phyloP scores from a whole-genome alignment of 2,329 filamentous ascomycete species.

The Huntiella abstrusa region DNA sequence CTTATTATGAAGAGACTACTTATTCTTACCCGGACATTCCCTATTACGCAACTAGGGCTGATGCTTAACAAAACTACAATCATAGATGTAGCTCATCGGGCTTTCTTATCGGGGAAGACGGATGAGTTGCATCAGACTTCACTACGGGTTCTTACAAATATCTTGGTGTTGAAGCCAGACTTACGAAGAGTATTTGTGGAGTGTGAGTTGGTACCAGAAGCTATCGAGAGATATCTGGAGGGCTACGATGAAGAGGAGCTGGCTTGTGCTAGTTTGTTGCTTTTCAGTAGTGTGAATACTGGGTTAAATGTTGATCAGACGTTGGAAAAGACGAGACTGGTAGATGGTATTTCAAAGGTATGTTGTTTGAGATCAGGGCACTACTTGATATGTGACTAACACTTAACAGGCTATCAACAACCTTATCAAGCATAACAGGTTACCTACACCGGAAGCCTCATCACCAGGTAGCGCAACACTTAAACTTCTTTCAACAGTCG shows the following conservation, averaged over 20 bases:
- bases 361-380: background rate
- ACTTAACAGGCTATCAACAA: conserved; percentile 10
- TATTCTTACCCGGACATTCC: conserved; percentile 9
- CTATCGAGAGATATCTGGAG: conserved; percentile 10
- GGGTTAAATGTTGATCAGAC: conserved; percentile 25
- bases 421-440: conserved; percentile 10
- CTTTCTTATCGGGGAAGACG: conserved; percentile 8
- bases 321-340: conserved; percentile 13
- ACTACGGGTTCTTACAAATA: conserved; percentile 11
- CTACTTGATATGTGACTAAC: conserved; percentile 1
- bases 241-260: conserved; percentile 12
- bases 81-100: conserved; percentile 7
- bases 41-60: background rate
- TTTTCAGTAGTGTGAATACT: conserved; percentile 12
- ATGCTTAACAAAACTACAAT: conserved; percentile 7
- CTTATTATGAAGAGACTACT: conserved; percentile 9
- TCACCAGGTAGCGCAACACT: conserved; percentile 13
- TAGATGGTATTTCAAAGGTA: conserved; percentile 12
- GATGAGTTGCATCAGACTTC: conserved; percentile 7
- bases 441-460: conserved; percentile 13
- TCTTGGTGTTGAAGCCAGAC: conserved; percentile 11
- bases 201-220: conserved; percentile 8
- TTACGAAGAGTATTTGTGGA: conserved; percentile 12
- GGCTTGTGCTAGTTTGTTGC: conserved; percentile 11
- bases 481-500: conserved; percentile 14